These are phyloP conservation scores for Stereocaulon alpinum DNA, from an alignment of 495 filamentous ascomycete genomes.

Conservation along the genomic window DNA sequence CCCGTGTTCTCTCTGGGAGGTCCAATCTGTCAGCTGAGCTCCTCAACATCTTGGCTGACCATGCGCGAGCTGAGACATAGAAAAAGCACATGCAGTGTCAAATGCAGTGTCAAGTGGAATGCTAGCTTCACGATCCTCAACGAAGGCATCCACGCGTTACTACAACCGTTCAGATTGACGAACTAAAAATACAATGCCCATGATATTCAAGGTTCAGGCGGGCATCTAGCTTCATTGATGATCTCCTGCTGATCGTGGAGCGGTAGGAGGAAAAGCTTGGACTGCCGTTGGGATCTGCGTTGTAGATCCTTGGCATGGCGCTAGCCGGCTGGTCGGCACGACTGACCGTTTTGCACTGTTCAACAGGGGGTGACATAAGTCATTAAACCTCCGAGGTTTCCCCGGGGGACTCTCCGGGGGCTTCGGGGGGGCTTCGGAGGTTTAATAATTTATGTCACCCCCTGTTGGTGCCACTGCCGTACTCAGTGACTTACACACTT, in stretches of 20 bases:
- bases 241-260: slow-evolving; percentile 2
- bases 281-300: slow-evolving; percentile 6
- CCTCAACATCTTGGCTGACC: too few species aligned
- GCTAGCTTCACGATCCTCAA: neutral
- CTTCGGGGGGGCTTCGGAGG: too few species aligned
- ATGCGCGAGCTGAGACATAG: too few species aligned
- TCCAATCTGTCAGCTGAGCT: too few species aligned
- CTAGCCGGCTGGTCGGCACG: neutral
- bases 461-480: too few species aligned
- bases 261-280: neutral
- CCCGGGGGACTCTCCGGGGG: too few species aligned
- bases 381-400: too few species aligned
- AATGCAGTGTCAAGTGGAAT: too few species aligned
- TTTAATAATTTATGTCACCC: too few species aligned
- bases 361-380: too few species aligned
- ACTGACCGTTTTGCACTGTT: neutral
- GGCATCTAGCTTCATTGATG: neutral
- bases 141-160: neutral
- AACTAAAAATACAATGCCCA: neutral
- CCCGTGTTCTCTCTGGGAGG: too few species aligned
- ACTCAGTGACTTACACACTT: too few species aligned
- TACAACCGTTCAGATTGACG: neutral
- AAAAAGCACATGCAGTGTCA: neutral
- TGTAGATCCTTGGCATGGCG: neutral
- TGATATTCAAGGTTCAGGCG: neutral